Evolutionary conservation across 495 filamentous ascomycete genomes (phyloP).

Genomic region (Cladorrhinum samala): DNA sequence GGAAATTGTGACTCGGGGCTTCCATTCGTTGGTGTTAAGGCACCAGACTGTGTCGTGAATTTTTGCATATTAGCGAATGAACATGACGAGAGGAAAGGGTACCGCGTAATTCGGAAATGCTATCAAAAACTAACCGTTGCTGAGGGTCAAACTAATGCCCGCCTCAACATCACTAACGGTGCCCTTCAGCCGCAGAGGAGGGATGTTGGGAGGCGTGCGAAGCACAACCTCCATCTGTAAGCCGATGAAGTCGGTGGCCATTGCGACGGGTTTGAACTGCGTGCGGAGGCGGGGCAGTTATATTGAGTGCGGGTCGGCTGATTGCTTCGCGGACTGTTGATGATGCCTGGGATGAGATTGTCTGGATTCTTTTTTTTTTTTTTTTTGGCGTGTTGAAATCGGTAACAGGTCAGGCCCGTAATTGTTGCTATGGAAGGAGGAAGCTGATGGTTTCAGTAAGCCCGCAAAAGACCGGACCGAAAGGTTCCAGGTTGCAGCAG

Average conservation of each 20-base stretch:
- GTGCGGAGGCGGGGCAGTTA: too few relatives aligned
- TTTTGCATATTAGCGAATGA: conserved; percentile 18
- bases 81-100: conserved; percentile 4
- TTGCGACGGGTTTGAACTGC: conserved; percentile 9
- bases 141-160: conserved; percentile 66
- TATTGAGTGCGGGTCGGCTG: too few relatives aligned
- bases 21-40: conserved; percentile 25
- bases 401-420: too few relatives aligned
- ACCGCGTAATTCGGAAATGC: conserved; percentile 5
- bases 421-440: too few relatives aligned
- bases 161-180: conserved; percentile 64
- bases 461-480: too few relatives aligned
- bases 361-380: too few relatives aligned
- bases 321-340: too few relatives aligned
- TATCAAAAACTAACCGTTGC: conserved; percentile 56
- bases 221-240: conserved; percentile 73
- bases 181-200: conserved; percentile 62
- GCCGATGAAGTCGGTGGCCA: conserved; percentile 61
- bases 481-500: too few relatives aligned
- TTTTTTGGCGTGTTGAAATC: too few relatives aligned
- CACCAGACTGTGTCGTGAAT: conserved; percentile 23
- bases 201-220: conserved; percentile 50
- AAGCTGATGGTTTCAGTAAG: too few relatives aligned
- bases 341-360: too few relatives aligned
- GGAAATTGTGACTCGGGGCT: conserved; percentile 30